phyloP scores from a whole-genome alignment of 2,329 filamentous ascomycete species.

The Plectosphaerella cucumerina region DNA sequence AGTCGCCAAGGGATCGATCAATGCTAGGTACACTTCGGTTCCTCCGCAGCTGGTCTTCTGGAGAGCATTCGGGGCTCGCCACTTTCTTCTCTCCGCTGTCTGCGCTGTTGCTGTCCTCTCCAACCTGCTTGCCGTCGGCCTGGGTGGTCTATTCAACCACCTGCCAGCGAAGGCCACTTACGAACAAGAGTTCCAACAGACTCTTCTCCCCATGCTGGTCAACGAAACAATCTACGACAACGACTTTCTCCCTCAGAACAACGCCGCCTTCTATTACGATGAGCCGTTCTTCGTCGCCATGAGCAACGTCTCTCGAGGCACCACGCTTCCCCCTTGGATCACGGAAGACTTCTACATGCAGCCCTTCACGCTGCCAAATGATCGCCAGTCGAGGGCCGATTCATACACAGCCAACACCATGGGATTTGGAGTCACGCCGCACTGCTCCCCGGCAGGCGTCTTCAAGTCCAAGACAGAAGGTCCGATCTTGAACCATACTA shows the following conservation, averaged over 20 bases:
- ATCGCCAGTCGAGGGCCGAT: neutral
- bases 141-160: conserved; percentile 48
- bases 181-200: conserved; percentile 9
- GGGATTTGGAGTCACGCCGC: conserved; percentile 19
- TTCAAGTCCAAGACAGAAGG: neutral
- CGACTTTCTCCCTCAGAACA: neutral
- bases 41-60: conserved; percentile 49
- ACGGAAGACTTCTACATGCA: conserved; percentile 41
- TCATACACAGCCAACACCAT: conserved; percentile 14
- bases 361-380: conserved; percentile 26
- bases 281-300: conserved; percentile 29
- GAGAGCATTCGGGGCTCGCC: conserved; percentile 36
- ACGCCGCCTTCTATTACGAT: conserved; percentile 15
- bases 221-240: conserved; percentile 9
- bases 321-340: conserved; percentile 45
- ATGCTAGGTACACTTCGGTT: conserved; percentile 46
- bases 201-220: conserved; percentile 13
- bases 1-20: conserved; percentile 28
- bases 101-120: conserved; percentile 43
- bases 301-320: conserved; percentile 40
- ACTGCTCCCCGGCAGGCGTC: neutral
- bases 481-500: conserved; percentile 1
- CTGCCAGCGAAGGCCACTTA: neutral
- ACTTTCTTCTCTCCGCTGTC: conserved; percentile 41
- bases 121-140: conserved; percentile 48